Percentiles rank a stretch among this genome's conserved stretches.
Evolutionary conservation across 1,139 yeast genomes (phyloP).

Genomic region (Yamadazyma triangularis): DNA sequence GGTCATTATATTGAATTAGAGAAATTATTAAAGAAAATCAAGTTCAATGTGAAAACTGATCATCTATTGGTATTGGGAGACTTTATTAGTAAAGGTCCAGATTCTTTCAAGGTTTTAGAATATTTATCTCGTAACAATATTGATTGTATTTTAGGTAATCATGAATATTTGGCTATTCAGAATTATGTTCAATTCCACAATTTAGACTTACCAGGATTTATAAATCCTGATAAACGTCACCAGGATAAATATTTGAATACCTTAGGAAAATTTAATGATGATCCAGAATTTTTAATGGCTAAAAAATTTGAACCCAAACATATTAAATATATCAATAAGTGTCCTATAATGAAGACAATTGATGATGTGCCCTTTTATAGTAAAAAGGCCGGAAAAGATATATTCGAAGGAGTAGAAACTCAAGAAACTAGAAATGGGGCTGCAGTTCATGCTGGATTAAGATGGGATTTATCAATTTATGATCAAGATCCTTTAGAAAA

Average conservation of each 20-base stretch:
- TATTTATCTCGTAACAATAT: slow-evolving; percentile 56
- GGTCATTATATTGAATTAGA: slow-evolving; percentile 62
- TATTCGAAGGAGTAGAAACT: slow-evolving; percentile 11
- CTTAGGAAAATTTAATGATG: slow-evolving; percentile 34
- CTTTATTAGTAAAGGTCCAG: slow-evolving; percentile 79
- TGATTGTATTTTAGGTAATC: slow-evolving; percentile 83
- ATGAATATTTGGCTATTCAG: slow-evolving; percentile 64
- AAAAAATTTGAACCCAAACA: slow-evolving; percentile 56
- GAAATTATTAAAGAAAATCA: slow-evolving; percentile 42
- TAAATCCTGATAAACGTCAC: slow-evolving; percentile 3
- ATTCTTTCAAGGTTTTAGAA: slow-evolving; percentile 65
- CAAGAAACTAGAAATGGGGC: slow-evolving; percentile 42
- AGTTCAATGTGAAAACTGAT: slow-evolving; percentile 46
- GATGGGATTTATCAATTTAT: slow-evolving; percentile 54
- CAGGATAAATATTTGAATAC: not conserved
- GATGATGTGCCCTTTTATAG: slow-evolving; percentile 54
- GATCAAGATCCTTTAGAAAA: slow-evolving; percentile 62
- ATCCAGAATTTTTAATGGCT: slow-evolving; percentile 60
- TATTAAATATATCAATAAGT: slow-evolving; percentile 50
- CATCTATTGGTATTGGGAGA: slow-evolving; percentile 77
- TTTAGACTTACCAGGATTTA: slow-evolving; percentile 29
- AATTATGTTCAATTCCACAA: slow-evolving; percentile 59
- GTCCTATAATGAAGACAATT: slow-evolving; percentile 60
- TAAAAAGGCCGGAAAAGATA: slow-evolving; percentile 10
- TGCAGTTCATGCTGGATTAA: slow-evolving; percentile 76